Evolutionary conservation across 106 monocot genomes (phyloP).

Genomic region (Alisma plantagoaquatica): DNA sequence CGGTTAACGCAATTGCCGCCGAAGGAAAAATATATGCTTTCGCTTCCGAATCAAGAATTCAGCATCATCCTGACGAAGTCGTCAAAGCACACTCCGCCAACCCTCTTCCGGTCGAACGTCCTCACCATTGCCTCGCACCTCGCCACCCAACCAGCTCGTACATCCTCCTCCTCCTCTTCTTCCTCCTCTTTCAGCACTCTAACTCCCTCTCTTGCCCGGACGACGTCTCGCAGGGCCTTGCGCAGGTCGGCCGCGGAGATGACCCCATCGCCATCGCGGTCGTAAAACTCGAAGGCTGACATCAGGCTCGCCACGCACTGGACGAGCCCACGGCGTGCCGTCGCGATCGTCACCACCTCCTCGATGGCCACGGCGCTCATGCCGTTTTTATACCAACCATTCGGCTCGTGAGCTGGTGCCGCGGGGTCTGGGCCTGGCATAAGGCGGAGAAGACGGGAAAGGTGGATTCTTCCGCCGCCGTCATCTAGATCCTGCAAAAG

Average conservation of each 20-base stretch:
- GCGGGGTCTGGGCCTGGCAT: not conserved
- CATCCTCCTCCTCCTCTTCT: too few relatives aligned
- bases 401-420: not conserved
- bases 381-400: not conserved
- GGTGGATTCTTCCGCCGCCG: not conserved
- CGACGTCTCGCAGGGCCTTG: not conserved
- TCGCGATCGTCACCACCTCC: not conserved
- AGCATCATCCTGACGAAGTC: conserved; percentile 1
- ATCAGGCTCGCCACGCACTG: not conserved
- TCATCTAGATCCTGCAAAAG: not conserved
- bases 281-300: conserved; percentile 1
- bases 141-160: not conserved
- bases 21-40: too few relatives aligned
- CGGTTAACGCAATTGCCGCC: too few relatives aligned
- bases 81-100: conserved; percentile 1
- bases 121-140: not conserved
- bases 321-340: too few relatives aligned
- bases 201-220: too few relatives aligned
- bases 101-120: not conserved
- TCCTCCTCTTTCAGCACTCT: not conserved
- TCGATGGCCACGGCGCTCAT: not conserved
- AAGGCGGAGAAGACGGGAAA: not conserved
- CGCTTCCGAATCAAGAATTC: too few relatives aligned
- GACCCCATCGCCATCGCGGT: conserved; percentile 4
- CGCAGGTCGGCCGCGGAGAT: not conserved